phyloP scores from a whole-genome alignment of 371 early-diverging fungal species.

The Batrachochytrium dendrobatidis region DNA sequence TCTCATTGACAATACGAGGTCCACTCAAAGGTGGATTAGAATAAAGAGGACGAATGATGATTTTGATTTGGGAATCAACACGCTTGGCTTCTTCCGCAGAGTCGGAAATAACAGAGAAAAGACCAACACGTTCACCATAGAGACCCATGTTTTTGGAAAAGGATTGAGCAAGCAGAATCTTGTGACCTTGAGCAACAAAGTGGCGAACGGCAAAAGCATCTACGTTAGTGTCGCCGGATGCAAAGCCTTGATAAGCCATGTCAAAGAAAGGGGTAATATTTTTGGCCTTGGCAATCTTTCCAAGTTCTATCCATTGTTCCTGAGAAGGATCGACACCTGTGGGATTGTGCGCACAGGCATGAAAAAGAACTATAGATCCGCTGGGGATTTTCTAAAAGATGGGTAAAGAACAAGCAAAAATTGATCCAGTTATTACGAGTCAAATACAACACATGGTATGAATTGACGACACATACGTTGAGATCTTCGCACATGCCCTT shows the following conservation, averaged over 20 bases:
- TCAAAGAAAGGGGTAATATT: slow-evolving; percentile 92
- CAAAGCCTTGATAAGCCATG: slow-evolving; percentile 99
- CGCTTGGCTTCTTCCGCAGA: slow-evolving; percentile 73
- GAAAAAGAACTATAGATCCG: slow-evolving; percentile 87
- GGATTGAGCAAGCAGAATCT: slow-evolving; percentile 84
- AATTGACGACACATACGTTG: slow-evolving; percentile 36
- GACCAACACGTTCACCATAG: slow-evolving; percentile 96
- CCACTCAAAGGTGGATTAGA: slow-evolving; percentile 96
- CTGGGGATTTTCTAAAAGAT: slow-evolving; percentile 60
- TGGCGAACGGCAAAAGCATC: slow-evolving; percentile 94
- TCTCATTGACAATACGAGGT: slow-evolving; percentile 85
- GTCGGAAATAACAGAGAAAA: slow-evolving; percentile 82
- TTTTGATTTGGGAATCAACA: slow-evolving; percentile 91
- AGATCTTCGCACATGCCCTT: slow-evolving; percentile 86
- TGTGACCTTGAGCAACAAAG: slow-evolving; percentile 77
- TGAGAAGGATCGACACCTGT: slow-evolving; percentile 95
- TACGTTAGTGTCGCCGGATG: slow-evolving; percentile 81
- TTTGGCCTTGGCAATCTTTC: slow-evolving; percentile 69
- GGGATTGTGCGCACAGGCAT: slow-evolving; percentile 99
- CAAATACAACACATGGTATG: neutral
- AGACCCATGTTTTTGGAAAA: slow-evolving; percentile 99
- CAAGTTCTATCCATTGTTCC: slow-evolving; percentile 88
- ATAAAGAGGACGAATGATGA: slow-evolving; percentile 94
- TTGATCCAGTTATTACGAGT: neutral
- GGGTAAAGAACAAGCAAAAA: neutral